Base-by-base conservation (phyloP, 2,329 filamentous ascomycete genomes). In the Amauroascus niger region DNA sequence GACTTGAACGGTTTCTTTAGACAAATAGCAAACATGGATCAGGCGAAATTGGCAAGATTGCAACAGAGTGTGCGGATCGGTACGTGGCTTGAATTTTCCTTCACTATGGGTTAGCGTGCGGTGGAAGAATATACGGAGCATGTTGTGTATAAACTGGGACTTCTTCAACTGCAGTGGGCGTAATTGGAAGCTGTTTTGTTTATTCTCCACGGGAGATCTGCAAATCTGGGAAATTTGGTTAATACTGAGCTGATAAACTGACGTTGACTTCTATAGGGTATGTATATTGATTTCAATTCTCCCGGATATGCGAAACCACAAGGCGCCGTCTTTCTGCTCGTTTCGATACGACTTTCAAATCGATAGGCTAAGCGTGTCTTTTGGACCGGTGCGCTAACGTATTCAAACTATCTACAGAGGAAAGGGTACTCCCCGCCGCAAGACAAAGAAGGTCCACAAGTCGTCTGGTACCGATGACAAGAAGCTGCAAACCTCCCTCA, bases 391-490 rank as follows among this genome's bases (percentile, higher is more conserved):
- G n/a, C 5, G 54, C 63, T 55, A 59, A 59, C 54, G 26, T 24
- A 4, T 5, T 32, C 37, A 16, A 9, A 43, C 37, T 35, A 48
- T 14, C 44, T 59, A 63, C 66, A 85, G 91, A 79, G 93, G 93
- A 79, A 98, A 98, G 82, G 93, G 93, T 68, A 96, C 93, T 65
- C 93, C 93, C 71, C 83, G 93, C 79, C 83, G 93, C 79, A 94
- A 95, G 83, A 86, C 93, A 75, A 98, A 97, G 88, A 94, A 95
- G 77, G 87, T 91, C 64, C 88, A 94, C 76, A 88, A 88, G 74
- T 87, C 83, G 74, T 87, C 87, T 63, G 88, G 86, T 71, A 88
- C 87, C 74, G 93, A 98, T 73, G 93, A 98, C 85, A 97, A 96
- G 88, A 98, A 98, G 84, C 88, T 98, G 62, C 93, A 98, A 79